Percentiles rank a stretch among this genome's conserved stretches.
Conservation (phyloP, 139 green algal genomes). For the Chlamydomonas sphaeroides region DNA sequence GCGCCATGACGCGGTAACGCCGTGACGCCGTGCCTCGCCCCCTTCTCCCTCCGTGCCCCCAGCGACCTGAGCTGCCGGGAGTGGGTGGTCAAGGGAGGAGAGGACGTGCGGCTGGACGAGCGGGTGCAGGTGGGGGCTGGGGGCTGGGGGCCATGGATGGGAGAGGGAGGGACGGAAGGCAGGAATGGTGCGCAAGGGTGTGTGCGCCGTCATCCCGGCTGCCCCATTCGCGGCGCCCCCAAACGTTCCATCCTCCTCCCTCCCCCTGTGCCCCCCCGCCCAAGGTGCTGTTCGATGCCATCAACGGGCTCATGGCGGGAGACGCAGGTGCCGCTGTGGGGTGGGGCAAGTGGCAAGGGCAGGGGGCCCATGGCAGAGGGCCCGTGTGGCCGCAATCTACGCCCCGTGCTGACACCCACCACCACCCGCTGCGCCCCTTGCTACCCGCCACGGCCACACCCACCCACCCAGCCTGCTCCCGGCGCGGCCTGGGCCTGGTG, state of each 20-base stretch:
- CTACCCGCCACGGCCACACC: background rate
- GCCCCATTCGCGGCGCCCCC: too few relatives aligned
- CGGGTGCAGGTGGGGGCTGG: slow-evolving; percentile 75
- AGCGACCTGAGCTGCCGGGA: slow-evolving; percentile 51
- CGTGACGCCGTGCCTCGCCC: too few relatives aligned
- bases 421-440: background rate
- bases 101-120: slow-evolving; percentile 81
- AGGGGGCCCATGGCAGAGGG: too few relatives aligned
- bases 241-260: too few relatives aligned
- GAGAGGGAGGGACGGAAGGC: too few relatives aligned
- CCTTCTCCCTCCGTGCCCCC: too few relatives aligned
- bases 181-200: too few relatives aligned
- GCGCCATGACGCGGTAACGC: too few relatives aligned
- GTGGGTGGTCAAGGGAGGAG: slow-evolving; percentile 74
- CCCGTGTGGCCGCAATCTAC: background rate
- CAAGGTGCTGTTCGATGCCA: slow-evolving; percentile 72
- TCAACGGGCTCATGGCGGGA: slow-evolving; percentile 64
- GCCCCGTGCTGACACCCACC: background rate
- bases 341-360: background rate
- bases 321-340: slow-evolving; percentile 18
- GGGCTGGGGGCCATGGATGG: too few relatives aligned
- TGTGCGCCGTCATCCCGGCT: too few relatives aligned
- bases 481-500: slow-evolving; percentile 47
- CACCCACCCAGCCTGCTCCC: slow-evolving; percentile 14
- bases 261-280: too few relatives aligned